Evolutionary conservation across 1,139 yeast species (phyloP).

Genomic region (Debaryomyces sp.): DNA sequence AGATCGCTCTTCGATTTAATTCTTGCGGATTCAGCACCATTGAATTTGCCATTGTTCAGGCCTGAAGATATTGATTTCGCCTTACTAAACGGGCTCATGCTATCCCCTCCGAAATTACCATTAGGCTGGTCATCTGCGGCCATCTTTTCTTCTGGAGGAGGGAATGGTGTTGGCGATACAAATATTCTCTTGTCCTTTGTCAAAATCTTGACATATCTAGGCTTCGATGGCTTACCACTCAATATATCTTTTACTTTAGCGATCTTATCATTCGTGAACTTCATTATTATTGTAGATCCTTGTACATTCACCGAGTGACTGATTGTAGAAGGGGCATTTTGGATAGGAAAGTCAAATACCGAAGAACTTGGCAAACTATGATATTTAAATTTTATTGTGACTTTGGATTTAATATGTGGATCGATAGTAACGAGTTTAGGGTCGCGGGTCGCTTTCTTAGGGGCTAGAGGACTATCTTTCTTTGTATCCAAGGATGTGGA

Average conservation of each 20-base stretch:
- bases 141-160: background rate
- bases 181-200: conserved; percentile 24
- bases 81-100: background rate
- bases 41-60: background rate
- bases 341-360: conserved; percentile 8
- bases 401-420: conserved; percentile 8
- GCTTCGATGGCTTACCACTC: background rate
- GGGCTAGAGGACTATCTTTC: background rate
- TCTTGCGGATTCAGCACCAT: background rate
- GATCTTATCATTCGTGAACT: background rate
- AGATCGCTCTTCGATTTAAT: background rate
- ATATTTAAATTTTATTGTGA: conserved; percentile 18
- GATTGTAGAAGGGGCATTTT: background rate
- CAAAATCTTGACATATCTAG: conserved; percentile 32
- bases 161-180: conserved; percentile 21
- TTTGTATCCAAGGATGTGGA: background rate
- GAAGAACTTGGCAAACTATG: conserved; percentile 10
- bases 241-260: background rate
- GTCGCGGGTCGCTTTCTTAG: background rate
- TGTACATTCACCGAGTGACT: conserved; percentile 10
- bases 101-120: background rate
- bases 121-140: background rate
- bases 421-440: background rate
- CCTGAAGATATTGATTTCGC: background rate
- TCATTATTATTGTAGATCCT: conserved; percentile 10